Conservation (phyloP, 2,329 filamentous ascomycete genomes). For the Colletotrichum tanaceti region DNA sequence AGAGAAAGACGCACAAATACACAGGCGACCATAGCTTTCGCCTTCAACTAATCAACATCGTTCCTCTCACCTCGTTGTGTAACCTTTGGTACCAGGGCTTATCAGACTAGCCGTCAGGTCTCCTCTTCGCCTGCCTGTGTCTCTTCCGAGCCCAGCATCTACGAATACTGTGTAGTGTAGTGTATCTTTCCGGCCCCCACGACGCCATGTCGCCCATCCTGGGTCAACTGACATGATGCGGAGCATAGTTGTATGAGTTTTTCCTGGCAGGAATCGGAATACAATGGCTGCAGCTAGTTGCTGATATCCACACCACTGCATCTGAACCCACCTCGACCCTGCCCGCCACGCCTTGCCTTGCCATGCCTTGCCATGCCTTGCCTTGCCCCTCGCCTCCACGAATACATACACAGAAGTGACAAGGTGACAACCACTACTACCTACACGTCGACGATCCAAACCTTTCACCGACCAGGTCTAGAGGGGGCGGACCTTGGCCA, state of each 20-base stretch:
- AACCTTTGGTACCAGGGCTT: conserved; percentile 23
- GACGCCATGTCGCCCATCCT: conserved; percentile 19
- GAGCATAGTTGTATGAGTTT: conserved; percentile 14
- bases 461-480: conserved; percentile 28
- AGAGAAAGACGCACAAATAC: conserved; percentile 34
- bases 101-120: conserved; percentile 20
- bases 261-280: conserved; percentile 14
- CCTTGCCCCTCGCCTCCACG: conserved; percentile 10
- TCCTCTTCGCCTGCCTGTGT: too few species aligned
- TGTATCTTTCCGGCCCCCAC: conserved; percentile 4
- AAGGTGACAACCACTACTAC: too few species aligned
- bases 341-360: background rate
- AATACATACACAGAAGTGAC: too few species aligned
- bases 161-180: too few species aligned
- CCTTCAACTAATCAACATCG: conserved; percentile 33
- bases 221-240: conserved; percentile 21
- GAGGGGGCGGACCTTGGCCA: too few species aligned
- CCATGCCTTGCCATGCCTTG: background rate
- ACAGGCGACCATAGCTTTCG: conserved; percentile 32
- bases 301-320: conserved; percentile 33
- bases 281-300: conserved; percentile 35
- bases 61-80: conserved; percentile 26
- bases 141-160: background rate
- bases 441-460: conserved; percentile 5
- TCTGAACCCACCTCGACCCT: conserved; percentile 27